Base-by-base conservation (phyloP, 1,284 basidiomycete species). In the Rhodotorula glutinis region DNA sequence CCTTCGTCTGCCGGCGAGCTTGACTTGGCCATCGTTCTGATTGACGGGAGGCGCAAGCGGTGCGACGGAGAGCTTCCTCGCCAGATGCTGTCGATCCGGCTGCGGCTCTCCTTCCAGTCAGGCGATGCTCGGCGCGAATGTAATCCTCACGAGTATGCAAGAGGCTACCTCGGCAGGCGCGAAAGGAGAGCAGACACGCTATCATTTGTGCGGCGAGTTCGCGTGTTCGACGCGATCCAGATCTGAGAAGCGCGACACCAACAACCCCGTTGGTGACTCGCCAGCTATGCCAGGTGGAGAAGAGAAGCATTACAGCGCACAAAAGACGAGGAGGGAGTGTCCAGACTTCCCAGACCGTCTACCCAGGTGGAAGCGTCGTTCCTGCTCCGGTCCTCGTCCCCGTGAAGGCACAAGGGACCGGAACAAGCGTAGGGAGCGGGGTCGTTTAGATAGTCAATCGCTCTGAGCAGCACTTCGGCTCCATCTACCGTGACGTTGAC, bases 391-490 rank as follows among this genome's bases (percentile, higher is more conserved):
- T 27, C 16, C 33, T 11, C 33, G 5, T 38, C 33, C 33, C 33
- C 33, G 33, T 38, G 33, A 38, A 38, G 33, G 33, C 7, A 38
- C 33, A 11, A 38, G 49, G 16, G 25, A 25, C 16, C 29, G 29
- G 14, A 17, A 33, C 29, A 23, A n/a, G 29, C 29, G 30, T 29
- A 30, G 52, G 29, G 52, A 33, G 29, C 30, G 52, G 29, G 56
- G 56, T 56, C 56, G 40, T 56, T 63, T 21, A 63, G 62, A 57
- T 57, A 49, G 62, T 5, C 23, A 21, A n/a, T 51, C 57, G 25
- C 47, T 59, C 58, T 59, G 49, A 27, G 58, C 49, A 49, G 49
- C 58, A 40, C 49, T 59, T 52, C 49, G 58, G 58, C 58, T 59
- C 58, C 49, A 38, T 51, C 54, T 43, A 38, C 40, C 41, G 49